Evolutionary conservation across 2,329 filamentous ascomycete species (phyloP), one percentile per base, ranked within the genome.

Genomic region (Microascus cirrosus): DNA sequence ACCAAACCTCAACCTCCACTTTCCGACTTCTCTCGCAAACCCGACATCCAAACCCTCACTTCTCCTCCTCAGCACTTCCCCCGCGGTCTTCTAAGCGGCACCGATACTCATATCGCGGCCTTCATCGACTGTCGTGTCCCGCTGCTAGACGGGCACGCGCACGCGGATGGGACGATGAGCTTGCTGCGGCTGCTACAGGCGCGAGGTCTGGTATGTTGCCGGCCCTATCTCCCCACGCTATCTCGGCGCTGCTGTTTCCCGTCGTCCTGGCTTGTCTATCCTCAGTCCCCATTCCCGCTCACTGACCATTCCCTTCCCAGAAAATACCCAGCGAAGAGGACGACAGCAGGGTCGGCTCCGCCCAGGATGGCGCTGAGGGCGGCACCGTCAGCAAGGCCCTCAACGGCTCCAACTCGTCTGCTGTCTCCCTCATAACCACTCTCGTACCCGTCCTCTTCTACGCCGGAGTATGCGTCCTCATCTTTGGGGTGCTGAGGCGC

Each of bases 361-460:
- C 70, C 35, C 72, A 75, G 50, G 68, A 74, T 56, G 72, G 72
- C 63, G 73, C 71, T 3, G 65, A 66, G 61, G 51, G 24, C 35
- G 67, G 70, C 61, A 73, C 73, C 39, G 53, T 75, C 56, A 66
- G 68, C 62, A 69, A 70, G 35, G 52, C 18, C 39, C 28, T 69
- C 53, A 65, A 67, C 18, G 60, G 66, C 18, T 63, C 67, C n/a
- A 69, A 74, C 63, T 76, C 73, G 10, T 68, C 70, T 3, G 77
- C 74, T 1, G 65, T 74, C 36, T 63, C 73, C 1, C 67, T 78
- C 15, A 68, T 81, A 53, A 71, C 72, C 65, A 84, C 81, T 35
- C 73, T 84, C 20, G 62, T 81, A 8, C 82, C 82, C 11, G 73
- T 83, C 5, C 63, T 79, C 52, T 61, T 77, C 51, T 74, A 77